Conservation (phyloP, 306 rosid genomes). For the Cucurbita argyrosperma region DNA sequence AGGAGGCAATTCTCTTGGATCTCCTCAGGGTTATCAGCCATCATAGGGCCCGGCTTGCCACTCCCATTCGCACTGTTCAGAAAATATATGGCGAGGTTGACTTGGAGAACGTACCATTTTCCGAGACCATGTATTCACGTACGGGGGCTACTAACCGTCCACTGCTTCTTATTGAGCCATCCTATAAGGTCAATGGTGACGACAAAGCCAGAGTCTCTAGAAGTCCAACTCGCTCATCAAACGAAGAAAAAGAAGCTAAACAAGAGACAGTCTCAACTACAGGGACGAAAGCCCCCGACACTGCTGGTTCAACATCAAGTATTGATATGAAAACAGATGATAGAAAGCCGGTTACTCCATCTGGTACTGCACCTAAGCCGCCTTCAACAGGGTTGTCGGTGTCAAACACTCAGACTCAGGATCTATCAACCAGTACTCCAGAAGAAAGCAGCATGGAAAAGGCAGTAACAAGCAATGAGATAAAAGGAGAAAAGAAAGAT, state of each 20-base stretch:
- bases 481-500: constrained; percentile 31
- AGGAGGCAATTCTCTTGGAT: constrained; percentile 93
- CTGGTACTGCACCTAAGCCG: constrained; percentile 19
- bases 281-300: constrained; percentile 15
- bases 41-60: constrained; percentile 87
- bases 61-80: constrained; percentile 96
- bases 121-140: constrained; percentile 46
- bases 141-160: constrained; percentile 46
- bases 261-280: constrained; percentile 28
- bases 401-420: constrained; percentile 27
- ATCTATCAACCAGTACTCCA: constrained; percentile 15
- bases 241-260: constrained; percentile 54
- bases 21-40: constrained; percentile 90
- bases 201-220: constrained; percentile 53
- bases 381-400: constrained; percentile 19
- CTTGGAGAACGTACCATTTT: constrained; percentile 64
- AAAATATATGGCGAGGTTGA: constrained; percentile 57
- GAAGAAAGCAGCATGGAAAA: constrained; percentile 30
- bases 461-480: constrained; percentile 31
- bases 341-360: constrained; percentile 20
- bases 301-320: constrained; percentile 4
- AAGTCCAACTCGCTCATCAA: constrained; percentile 27
- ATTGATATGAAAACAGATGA: constrained; percentile 29
- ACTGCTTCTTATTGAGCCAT: constrained; percentile 60
- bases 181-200: constrained; percentile 59